Conservation (phyloP, 2,329 filamentous ascomycete species). For the Fusarium mexicanum region DNA sequence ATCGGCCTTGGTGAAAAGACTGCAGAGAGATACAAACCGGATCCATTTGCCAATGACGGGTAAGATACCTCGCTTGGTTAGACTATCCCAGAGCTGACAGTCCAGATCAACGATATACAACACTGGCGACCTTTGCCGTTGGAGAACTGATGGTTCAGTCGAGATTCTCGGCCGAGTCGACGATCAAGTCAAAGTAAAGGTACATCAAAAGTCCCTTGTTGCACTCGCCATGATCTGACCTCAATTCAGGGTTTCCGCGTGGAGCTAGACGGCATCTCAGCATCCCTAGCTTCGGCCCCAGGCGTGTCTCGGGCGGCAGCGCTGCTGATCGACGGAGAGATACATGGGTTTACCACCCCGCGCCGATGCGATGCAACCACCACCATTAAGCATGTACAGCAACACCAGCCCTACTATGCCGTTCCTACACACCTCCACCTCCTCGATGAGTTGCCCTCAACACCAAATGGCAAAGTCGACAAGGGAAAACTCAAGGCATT, state of each 20-base stretch:
- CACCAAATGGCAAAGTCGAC: conserved; percentile 66
- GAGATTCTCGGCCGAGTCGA: conserved; percentile 67
- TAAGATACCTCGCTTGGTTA: conserved; percentile 42
- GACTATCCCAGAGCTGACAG: not conserved
- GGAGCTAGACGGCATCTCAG: conserved; percentile 66
- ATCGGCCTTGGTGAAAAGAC: conserved; percentile 63
- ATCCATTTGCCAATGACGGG: conserved; percentile 63
- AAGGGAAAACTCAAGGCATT: conserved; percentile 56
- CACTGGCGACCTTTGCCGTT: conserved; percentile 67
- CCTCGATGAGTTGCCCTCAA: conserved; percentile 58
- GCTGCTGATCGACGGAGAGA: conserved; percentile 57
- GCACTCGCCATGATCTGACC: not conserved
- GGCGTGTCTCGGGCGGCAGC: conserved; percentile 59
- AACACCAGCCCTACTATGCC: conserved; percentile 64
- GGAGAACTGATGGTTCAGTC: conserved; percentile 62
- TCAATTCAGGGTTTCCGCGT: conserved; percentile 63
- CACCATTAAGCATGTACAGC: conserved; percentile 53
- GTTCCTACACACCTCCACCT: conserved; percentile 58
- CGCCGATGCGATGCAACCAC: conserved; percentile 47
- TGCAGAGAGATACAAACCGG: conserved; percentile 57
- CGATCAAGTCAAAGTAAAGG: conserved; percentile 70
- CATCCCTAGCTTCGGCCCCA: conserved; percentile 57
- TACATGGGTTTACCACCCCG: conserved; percentile 62
- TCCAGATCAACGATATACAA: conserved; percentile 60
- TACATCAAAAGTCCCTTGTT: conserved; percentile 31